Base-by-base conservation (phyloP, 495 filamentous ascomycete species). In the Lophiostoma macrostomum region DNA sequence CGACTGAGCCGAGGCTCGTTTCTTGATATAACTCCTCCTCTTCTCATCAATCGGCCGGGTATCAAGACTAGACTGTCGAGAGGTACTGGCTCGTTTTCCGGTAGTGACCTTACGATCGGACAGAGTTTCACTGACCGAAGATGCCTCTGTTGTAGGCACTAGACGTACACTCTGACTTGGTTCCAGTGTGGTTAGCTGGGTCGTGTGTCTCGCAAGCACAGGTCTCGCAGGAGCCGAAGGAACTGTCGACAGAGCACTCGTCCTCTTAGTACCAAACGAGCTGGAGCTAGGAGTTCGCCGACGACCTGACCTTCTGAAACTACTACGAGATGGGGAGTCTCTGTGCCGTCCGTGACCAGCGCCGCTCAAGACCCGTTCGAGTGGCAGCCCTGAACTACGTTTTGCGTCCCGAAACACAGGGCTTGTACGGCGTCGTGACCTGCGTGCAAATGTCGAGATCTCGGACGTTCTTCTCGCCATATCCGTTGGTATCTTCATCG, bases 401-500 rank as follows among this genome's bases (percentile, higher is more conserved):
- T 44, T 39, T 3, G 53, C 18, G 22, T 56, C 30, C 2, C 49
- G 47, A 39, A 53, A 54, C 12, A 53, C 28, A 12, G 44, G 25
- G 7, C 35, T 37, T 28, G 23, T 45, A 16, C 25, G 16, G 50
- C 56, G 32, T 32, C 52, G 58, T 36, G 49, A 48, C 50, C 66
- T 67, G 13, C 35, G 54, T 0, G 58, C 58, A 16, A 31, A 12
- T 23, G 14, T 24, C 14, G 59, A 63, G 1, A 12, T 48, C 4
- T 64, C 58, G 6, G 63, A 63, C 4, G 59, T 39, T 14, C 44
- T 27, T 53, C 65, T 48, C 28, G 63, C 58, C 24, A 68, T 68
- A 39, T 64, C 63, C 10, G 61, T 56, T 1, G 67, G 65, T n/a
- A 70, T 54, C 16, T 60, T 64, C 56, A 70, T 68, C 38, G 63